Evolutionary conservation across 495 filamentous ascomycete genomes (phyloP), one percentile per base, ranked within the genome.

Genomic region (Penicillium cinerascens): DNA sequence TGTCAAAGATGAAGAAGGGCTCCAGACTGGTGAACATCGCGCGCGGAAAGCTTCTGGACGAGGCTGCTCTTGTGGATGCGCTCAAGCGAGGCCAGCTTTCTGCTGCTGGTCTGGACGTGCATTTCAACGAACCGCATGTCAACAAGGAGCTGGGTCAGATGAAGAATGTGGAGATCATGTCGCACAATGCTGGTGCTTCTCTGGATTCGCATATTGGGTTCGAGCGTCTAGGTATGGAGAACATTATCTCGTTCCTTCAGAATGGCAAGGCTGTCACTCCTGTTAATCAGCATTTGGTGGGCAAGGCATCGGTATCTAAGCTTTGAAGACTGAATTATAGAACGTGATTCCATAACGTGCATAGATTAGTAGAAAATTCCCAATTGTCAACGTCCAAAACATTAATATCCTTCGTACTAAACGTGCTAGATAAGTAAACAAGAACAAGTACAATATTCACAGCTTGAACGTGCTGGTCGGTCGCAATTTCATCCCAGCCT

Each of bases 161-260:
- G 70, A 55, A 58, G 47, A 74, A 73, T 48, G 86, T 86, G 1
- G 80, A 85, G 68, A 64, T 88, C 55, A 78, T 85, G 45, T 77
- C 78, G 17, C 87, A 90, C 64, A 89, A 87, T 61, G 88, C 86
- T 7, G 86, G 87, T 9, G 85, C 82, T 4, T 84, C 83, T 17
- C 66, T 90, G 29, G 86, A 90, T 67, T 85, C 83, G 46, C 83
- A 87, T 57, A 70, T 81, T 42, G 85, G 84, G 6, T 90, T 90
- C 62, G 87, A 92, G 73, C 75, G 80, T 60, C 56, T 89, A 61
- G 82, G 79, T 22, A 88, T 90, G 83, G 73, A 82, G 66, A 90
- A 90, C 68, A 80, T 90, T 26, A 66, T 84, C 58, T 76, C 73
- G 1, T 85, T 85, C 47, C 62, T 87, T 7, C 56, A 66, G 27